phyloP scores from a whole-genome alignment of 1,284 basidiomycete species.

The Heterobasidion parviporum region DNA sequence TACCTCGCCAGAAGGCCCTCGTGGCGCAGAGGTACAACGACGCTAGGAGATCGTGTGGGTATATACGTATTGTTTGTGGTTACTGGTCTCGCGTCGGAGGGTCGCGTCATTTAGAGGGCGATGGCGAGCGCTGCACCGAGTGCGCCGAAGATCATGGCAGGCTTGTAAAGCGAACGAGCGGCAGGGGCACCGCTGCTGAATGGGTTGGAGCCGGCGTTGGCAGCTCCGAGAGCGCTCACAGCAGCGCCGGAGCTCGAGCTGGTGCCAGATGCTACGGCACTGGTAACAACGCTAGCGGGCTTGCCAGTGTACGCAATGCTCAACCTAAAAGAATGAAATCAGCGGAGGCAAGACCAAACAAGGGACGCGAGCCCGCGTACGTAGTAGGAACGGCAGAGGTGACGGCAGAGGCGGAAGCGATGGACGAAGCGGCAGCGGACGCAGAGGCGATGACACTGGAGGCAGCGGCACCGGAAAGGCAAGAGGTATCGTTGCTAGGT shows the following conservation, averaged over 20 bases:
- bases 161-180: slow-evolving; percentile 16
- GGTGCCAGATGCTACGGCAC: slow-evolving; percentile 2
- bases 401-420: not conserved
- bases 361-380: not conserved
- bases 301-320: not conserved
- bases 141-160: slow-evolving; percentile 19
- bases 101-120: slow-evolving; percentile 11
- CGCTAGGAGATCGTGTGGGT: not conserved
- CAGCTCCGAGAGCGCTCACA: slow-evolving; percentile 29
- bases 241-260: slow-evolving; percentile 1
- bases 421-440: not conserved
- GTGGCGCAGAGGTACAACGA: not conserved
- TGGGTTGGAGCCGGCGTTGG: slow-evolving; percentile 40
- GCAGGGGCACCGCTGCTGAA: slow-evolving; percentile 19
- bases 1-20: not conserved
- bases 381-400: not conserved
- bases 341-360: not conserved
- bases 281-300: not conserved
- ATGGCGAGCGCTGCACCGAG: slow-evolving; percentile 19
- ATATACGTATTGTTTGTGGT: not conserved
- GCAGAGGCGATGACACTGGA: slow-evolving; percentile 10
- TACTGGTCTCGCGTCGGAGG: not conserved
- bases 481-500: slow-evolving; percentile 39
- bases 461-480: slow-evolving; percentile 22
- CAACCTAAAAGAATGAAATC: not conserved